Evolutionary conservation across 352 stramenopile genomes (phyloP), one percentile per base, ranked within the genome.

Genomic region (Globisporangium solare): DNA sequence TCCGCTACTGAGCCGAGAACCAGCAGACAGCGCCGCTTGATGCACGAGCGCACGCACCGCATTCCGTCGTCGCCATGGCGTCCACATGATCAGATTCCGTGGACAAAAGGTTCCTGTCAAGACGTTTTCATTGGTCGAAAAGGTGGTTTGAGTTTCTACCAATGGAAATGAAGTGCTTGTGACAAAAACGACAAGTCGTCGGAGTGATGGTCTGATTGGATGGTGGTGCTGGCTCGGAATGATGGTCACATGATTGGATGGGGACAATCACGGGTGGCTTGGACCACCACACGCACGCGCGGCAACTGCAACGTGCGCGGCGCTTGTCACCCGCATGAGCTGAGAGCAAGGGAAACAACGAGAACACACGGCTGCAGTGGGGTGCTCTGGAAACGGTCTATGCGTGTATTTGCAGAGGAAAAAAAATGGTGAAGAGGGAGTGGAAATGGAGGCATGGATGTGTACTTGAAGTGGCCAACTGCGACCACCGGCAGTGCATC

Each of bases 351-450:
- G 27, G 5, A 8, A 10, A 35, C 27, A 12, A 12, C 3, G 10
- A 12, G 37, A 12, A 42, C 10, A 42, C 11, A 7, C 10, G 37
- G 37, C 37, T 43, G 27, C 27, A 35, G 4, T 35, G 27, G 27
- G 4, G n/a, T 43, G 39, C 54, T 51, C 32, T 60, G 42, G 49
- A 39, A 47, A 57, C 61, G 31, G 21, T 65, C 53, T 60, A 27
- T 32, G 53, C 27, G 27, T 43, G 10, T 43, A 43, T 43, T 43
- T 43, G 39, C 39, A 43, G 39, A 43, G 39, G 39, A 43, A 43
- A 43, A 43, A 43, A 43, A 35, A 11, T 35, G 27, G 27, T 35
- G 6, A 6, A 35, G 27, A 35, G 27, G 27, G 27, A 35, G 18
- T 59, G 12, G 39, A 15, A 43, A 13, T 43, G 39, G 27, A 35